These are phyloP conservation scores for Boletellus ananiceps DNA, from an alignment of 768 basidiomycete species.

Conservation along the genomic window DNA sequence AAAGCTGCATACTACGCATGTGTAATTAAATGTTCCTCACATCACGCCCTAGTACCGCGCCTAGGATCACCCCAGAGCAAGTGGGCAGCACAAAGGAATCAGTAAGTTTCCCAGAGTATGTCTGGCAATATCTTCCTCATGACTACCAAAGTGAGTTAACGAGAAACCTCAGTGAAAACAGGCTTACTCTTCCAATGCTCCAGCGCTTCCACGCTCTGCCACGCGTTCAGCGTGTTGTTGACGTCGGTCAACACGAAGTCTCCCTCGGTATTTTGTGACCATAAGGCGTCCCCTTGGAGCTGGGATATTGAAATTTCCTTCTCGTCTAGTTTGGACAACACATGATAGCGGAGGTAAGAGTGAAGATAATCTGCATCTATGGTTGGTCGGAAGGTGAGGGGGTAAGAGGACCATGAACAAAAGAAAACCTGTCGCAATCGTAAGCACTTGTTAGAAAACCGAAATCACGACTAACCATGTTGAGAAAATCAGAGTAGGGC, in stretches of 20 bases:
- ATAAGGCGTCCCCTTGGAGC: conserved; percentile 28
- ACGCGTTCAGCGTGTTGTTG: conserved; percentile 55
- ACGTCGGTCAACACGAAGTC: conserved; percentile 58
- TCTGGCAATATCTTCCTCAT: conserved; percentile 78
- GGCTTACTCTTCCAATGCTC: conserved; percentile 74
- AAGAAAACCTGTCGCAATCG: conserved; percentile 62
- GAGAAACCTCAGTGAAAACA: background rate
- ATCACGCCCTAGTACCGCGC: no score
- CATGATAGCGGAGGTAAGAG: conserved; percentile 58
- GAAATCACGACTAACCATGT: conserved; percentile 53
- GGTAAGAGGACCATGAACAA: conserved; percentile 56
- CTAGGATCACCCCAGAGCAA: no score
- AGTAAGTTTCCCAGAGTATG: conserved; percentile 76
- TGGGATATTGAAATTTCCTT: conserved; percentile 51
- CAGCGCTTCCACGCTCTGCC: conserved; percentile 61
- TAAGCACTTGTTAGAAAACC: conserved; percentile 6
- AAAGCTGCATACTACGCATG: no score
- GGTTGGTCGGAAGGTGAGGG: conserved; percentile 57
- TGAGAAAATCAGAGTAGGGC: conserved; percentile 53
- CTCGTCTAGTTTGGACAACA: conserved; percentile 47
- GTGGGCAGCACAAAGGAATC: conserved; percentile 13
- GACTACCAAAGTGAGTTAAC: conserved; percentile 37
- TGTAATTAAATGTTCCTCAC: no score
- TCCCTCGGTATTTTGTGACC: conserved; percentile 32
- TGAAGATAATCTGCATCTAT: conserved; percentile 58